Percentiles rank a stretch among this genome's conserved stretches.
These are phyloP conservation scores for Perilla frutescens DNA, from an alignment of 257 asterid species.

Conservation along the genomic window DNA sequence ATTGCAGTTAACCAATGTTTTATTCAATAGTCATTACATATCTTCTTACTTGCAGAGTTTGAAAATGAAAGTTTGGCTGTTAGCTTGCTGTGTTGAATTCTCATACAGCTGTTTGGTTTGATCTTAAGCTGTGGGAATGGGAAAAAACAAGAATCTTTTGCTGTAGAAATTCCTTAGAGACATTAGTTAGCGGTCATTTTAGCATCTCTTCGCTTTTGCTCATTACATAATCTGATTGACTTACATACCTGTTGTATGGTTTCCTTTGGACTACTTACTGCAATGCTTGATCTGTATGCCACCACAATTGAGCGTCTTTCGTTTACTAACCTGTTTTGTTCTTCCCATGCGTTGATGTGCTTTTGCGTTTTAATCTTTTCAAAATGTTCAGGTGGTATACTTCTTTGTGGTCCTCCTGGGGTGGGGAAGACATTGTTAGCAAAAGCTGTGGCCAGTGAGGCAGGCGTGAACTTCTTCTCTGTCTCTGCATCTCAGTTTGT, in stretches of 20 bases:
- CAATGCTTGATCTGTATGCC: not conserved
- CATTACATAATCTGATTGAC: not conserved
- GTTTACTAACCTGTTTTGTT: too few species aligned
- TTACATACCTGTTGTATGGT: not conserved
- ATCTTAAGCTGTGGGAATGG: not conserved
- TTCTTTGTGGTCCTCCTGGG: constrained; percentile 98
- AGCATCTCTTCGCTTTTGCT: not conserved
- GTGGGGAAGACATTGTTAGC: constrained; percentile 98
- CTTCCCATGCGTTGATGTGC: too few species aligned
- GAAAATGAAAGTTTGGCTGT: not conserved
- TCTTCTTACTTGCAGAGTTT: too few species aligned
- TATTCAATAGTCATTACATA: too few species aligned
- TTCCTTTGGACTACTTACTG: not conserved
- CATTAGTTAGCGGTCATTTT: not conserved
- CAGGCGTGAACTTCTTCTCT: constrained; percentile 98
- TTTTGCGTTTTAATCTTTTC: too few species aligned
- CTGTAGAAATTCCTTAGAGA: too few species aligned
- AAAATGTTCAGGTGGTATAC: constrained; percentile 78
- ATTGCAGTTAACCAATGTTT: constrained; percentile 10
- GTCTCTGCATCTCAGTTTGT: constrained; percentile 99
- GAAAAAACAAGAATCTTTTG: too few species aligned
- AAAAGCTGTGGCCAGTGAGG: constrained; percentile 99
- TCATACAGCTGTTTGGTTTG: not conserved
- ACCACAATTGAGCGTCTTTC: not conserved
- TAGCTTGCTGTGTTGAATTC: not conserved